Percentiles rank a stretch among this genome's conserved stretches.
These are phyloP conservation scores for Tetradesmus lagerheimii DNA, from an alignment of 139 green algal genomes.

Conservation along the genomic window DNA sequence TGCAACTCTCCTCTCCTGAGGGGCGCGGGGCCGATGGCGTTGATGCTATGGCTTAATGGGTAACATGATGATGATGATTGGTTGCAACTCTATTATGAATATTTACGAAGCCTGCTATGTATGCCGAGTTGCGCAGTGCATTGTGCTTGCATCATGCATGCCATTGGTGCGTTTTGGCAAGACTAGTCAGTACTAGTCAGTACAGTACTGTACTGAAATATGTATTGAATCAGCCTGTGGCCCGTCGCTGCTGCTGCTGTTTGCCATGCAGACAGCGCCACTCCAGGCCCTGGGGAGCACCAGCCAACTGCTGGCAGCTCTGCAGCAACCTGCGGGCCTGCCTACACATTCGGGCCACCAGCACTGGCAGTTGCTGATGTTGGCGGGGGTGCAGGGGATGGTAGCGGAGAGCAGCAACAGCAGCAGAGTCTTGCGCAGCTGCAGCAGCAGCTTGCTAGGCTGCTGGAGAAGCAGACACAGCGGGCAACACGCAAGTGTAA, in stretches of 20 bases:
- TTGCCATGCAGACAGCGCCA: neutral
- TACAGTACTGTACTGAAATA: too few species aligned
- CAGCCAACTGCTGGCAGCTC: neutral
- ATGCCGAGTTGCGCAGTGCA: too few species aligned
- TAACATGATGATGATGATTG: too few species aligned
- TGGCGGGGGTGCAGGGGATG: neutral
- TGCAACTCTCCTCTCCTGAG: too few species aligned
- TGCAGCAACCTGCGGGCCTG: neutral
- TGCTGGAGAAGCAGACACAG: constrained; percentile 19
- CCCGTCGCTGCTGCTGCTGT: neutral
- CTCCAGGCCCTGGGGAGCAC: constrained; percentile 25
- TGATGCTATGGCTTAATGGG: too few species aligned
- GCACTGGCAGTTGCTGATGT: neutral
- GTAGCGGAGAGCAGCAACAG: neutral
- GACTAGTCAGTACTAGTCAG: too few species aligned
- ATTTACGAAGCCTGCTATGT: too few species aligned
- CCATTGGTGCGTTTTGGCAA: too few species aligned
- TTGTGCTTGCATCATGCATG: too few species aligned
- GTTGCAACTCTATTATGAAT: too few species aligned
- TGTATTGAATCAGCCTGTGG: too few species aligned
- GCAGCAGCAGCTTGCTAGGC: neutral
- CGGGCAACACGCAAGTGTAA: constrained; percentile 1
- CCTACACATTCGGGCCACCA: neutral
- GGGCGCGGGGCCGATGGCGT: too few species aligned
- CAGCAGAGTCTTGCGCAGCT: constrained; percentile 17